Conservation (phyloP, 2,329 filamentous ascomycete species). For the Paecilomyces variotii region DNA sequence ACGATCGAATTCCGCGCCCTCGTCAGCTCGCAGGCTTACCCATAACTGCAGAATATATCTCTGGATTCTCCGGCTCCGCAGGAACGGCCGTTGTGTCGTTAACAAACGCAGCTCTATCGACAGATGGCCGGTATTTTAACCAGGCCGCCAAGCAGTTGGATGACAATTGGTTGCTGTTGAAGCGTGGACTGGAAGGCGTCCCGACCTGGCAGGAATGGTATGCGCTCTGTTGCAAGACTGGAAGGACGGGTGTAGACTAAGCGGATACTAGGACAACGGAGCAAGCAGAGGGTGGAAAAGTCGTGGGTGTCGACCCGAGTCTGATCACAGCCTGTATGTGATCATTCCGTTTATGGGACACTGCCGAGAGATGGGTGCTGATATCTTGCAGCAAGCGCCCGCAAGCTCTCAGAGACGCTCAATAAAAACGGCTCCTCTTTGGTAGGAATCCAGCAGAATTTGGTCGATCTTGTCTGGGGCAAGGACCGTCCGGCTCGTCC, state of each 20-base stretch:
- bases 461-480: slow-evolving; percentile 89
- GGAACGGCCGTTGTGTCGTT: slow-evolving; percentile 84
- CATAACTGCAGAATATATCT: slow-evolving; percentile 61
- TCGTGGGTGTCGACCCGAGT: slow-evolving; percentile 83
- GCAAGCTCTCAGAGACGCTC: slow-evolving; percentile 76
- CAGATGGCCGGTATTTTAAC: slow-evolving; percentile 96
- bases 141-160: slow-evolving; percentile 89
- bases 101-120: slow-evolving; percentile 81
- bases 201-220: slow-evolving; percentile 98
- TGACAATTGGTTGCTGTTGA: slow-evolving; percentile 81
- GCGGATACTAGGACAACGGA: slow-evolving; percentile 53
- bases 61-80: slow-evolving; percentile 89
- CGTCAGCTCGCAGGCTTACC: slow-evolving; percentile 2
- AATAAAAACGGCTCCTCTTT: slow-evolving; percentile 75
- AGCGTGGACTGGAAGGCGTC: slow-evolving; percentile 87
- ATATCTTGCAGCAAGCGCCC: slow-evolving; percentile 46
- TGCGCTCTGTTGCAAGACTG: slow-evolving; percentile 3
- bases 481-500: slow-evolving; percentile 64
- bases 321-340: slow-evolving; percentile 62
- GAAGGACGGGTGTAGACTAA: slow-evolving; percentile 4
- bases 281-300: slow-evolving; percentile 76
- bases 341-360: background rate
- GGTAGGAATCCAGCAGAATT: slow-evolving; percentile 67
- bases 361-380: slow-evolving; percentile 3
- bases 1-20: slow-evolving; percentile 1